A percentile compares a stretch with the other conserved stretches of the same genome.
These are phyloP conservation scores for Cymbopogon flexuosus DNA, from an alignment of 202 grass and related monocot species.

Conservation along the genomic window DNA sequence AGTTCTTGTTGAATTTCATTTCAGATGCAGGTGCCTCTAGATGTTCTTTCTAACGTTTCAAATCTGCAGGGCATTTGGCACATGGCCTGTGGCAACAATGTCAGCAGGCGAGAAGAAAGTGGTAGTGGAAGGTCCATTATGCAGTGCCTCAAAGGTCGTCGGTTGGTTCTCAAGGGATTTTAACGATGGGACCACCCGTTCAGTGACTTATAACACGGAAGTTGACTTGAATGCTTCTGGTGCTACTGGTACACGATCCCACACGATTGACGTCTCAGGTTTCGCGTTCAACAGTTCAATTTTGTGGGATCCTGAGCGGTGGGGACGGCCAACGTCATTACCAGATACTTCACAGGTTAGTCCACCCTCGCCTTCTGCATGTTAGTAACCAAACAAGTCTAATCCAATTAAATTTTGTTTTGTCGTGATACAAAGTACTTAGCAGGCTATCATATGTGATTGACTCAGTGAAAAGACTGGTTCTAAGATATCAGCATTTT, in stretches of 20 bases:
- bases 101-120: slow-evolving; percentile 53
- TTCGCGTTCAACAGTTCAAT: slow-evolving; percentile 98
- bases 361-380: neutral
- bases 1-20: slow-evolving; percentile 10
- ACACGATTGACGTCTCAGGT: slow-evolving; percentile 60
- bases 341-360: slow-evolving; percentile 98
- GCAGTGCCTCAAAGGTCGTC: slow-evolving; percentile 66
- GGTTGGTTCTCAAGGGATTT: slow-evolving; percentile 86
- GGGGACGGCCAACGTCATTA: slow-evolving; percentile 75
- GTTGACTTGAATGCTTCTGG: slow-evolving; percentile 33
- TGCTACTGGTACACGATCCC: slow-evolving; percentile 39
- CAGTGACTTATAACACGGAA: slow-evolving; percentile 48
- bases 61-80: slow-evolving; percentile 73
- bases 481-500: slow-evolving; percentile 7
- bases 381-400: neutral
- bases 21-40: neutral
- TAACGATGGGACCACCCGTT: slow-evolving; percentile 42
- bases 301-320: slow-evolving; percentile 95
- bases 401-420: neutral
- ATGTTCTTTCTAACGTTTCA: slow-evolving; percentile 16
- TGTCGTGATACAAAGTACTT: neutral
- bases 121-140: slow-evolving; percentile 73
- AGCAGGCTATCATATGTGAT: neutral
- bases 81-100: slow-evolving; percentile 85
- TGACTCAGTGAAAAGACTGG: neutral